Evolutionary conservation across 2,329 filamentous ascomycete genomes (phyloP).

Genomic region (Aureobasidium melanogenum): DNA sequence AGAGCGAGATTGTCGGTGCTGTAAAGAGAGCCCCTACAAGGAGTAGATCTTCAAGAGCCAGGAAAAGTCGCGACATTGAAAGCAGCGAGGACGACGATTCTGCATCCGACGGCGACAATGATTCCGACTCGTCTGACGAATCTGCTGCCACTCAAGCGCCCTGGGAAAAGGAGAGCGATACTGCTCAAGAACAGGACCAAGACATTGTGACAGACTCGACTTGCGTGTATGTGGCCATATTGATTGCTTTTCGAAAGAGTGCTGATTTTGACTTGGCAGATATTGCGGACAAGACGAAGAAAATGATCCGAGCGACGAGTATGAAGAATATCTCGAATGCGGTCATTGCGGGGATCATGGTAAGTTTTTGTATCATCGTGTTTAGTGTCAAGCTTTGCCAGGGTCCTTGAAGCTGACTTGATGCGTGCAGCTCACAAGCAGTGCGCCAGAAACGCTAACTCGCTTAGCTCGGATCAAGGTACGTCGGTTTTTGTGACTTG

Average conservation of each 20-base stretch:
- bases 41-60: slow-evolving; percentile 22
- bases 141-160: slow-evolving; percentile 39
- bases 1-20: slow-evolving; percentile 33
- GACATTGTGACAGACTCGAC: slow-evolving; percentile 45
- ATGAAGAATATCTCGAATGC: slow-evolving; percentile 70
- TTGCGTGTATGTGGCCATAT: slow-evolving; percentile 50
- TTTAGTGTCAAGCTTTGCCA: slow-evolving; percentile 18
- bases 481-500: slow-evolving; percentile 24
- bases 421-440: slow-evolving; percentile 70
- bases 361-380: slow-evolving; percentile 41
- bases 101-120: slow-evolving; percentile 18
- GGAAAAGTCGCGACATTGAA: slow-evolving; percentile 12
- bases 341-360: slow-evolving; percentile 71
- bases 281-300: slow-evolving; percentile 81
- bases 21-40: slow-evolving; percentile 24
- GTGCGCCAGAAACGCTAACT: slow-evolving; percentile 68
- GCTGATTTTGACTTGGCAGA: slow-evolving; percentile 37
- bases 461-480: slow-evolving; percentile 56
- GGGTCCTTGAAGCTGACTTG: slow-evolving; percentile 33
- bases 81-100: slow-evolving; percentile 20
- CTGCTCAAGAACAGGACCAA: slow-evolving; percentile 49
- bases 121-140: slow-evolving; percentile 19
- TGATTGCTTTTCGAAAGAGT: not conserved
- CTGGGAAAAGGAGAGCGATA: slow-evolving; percentile 45
- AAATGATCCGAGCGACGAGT: slow-evolving; percentile 71